Evolutionary conservation across 805 yeast genomes (phyloP).

Genomic region (Saccharomycopsis sp.): DNA sequence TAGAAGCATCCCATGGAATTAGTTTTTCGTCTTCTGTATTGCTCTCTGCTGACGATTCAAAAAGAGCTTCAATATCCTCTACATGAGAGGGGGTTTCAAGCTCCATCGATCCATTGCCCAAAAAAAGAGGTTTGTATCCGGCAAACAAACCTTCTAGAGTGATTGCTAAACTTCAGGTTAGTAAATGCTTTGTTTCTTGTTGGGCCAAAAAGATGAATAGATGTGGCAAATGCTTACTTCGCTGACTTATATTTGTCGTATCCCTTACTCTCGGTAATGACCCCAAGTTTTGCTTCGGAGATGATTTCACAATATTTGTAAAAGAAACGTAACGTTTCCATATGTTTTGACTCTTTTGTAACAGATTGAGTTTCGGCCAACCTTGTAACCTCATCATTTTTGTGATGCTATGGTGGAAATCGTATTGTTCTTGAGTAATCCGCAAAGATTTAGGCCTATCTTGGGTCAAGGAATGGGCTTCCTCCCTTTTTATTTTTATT

Average conservation of each 20-base stretch:
- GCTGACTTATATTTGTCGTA: constrained; percentile 11
- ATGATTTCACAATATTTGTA: too few species aligned
- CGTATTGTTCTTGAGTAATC: too few species aligned
- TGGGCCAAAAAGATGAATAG: too few species aligned
- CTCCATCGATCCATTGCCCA: constrained; percentile 25
- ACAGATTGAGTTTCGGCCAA: too few species aligned
- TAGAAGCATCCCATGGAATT: constrained; percentile 34
- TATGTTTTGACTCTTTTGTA: too few species aligned
- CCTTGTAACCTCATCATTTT: too few species aligned
- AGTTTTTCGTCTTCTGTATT: constrained; percentile 23
- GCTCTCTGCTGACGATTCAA: constrained; percentile 19
- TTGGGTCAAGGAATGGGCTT: too few species aligned
- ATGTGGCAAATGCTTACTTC: constrained; percentile 10
- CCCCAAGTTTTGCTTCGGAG: background rate
- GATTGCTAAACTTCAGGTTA: constrained; percentile 5
- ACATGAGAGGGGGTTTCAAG: background rate
- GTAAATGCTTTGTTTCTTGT: too few species aligned
- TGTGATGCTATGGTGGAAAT: too few species aligned
- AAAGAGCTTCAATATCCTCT: constrained; percentile 2
- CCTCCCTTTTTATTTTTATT: too few species aligned
- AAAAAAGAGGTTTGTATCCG: constrained; percentile 37
- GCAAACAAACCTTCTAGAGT: constrained; percentile 34
- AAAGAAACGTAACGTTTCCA: too few species aligned
- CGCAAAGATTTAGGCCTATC: too few species aligned
- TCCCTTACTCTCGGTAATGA: constrained; percentile 16